These are phyloP conservation scores for Entomortierella beljakovae DNA, from an alignment of 192 early-diverging fungal genomes.

Conservation along the genomic window DNA sequence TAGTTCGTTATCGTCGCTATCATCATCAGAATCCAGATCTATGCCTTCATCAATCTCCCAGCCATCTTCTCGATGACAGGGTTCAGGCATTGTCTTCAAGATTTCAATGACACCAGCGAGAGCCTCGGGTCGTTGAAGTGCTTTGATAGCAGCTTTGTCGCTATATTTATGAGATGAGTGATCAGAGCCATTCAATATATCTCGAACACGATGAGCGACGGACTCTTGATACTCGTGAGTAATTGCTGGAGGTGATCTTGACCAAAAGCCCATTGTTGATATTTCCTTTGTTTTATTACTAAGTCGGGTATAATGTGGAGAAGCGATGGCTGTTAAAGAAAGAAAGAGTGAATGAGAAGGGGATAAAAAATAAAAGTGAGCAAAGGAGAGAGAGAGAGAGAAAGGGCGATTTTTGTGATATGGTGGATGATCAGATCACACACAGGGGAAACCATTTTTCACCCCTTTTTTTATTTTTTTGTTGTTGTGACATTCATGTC, in stretches of 20 bases:
- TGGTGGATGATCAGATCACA: constrained; percentile 6
- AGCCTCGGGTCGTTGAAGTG: constrained; percentile 45
- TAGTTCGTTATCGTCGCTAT: background rate
- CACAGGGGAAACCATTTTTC: background rate
- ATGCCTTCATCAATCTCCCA: constrained; percentile 35
- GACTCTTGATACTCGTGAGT: constrained; percentile 54
- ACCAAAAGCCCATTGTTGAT: constrained; percentile 33
- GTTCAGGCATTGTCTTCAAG: constrained; percentile 57
- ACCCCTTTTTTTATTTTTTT: constrained; percentile 5
- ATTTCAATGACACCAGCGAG: constrained; percentile 49
- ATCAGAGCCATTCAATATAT: constrained; percentile 50
- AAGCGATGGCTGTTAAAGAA: background rate
- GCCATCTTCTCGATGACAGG: constrained; percentile 15
- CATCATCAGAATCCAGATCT: constrained; percentile 17
- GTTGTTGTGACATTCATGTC: too few relatives aligned
- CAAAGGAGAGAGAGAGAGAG: background rate
- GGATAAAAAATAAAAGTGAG: background rate
- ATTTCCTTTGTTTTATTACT: background rate
- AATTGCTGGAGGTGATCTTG: constrained; percentile 23
- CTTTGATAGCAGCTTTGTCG: constrained; percentile 52
- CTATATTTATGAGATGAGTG: constrained; percentile 13
- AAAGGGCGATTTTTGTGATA: background rate
- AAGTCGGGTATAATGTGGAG: background rate
- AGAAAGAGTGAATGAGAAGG: constrained; percentile 7
- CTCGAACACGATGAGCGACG: constrained; percentile 48